Evolutionary conservation across 805 yeast species (phyloP), one percentile per base, ranked within the genome.

Genomic region (Maudiozyma turicensis): DNA sequence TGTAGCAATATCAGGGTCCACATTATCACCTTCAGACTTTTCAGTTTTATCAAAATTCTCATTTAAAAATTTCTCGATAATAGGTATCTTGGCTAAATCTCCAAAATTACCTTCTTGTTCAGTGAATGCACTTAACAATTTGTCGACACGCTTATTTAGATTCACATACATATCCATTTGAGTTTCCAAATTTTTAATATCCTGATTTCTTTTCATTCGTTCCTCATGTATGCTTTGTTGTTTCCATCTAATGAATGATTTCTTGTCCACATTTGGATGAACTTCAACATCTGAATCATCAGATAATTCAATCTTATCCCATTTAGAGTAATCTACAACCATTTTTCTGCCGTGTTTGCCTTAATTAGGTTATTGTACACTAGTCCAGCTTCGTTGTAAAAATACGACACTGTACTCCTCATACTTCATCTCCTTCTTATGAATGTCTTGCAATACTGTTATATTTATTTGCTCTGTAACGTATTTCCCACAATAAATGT

Each of bases 221-320:
- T 89, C 84, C 63, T 91, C 96, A 64, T 93, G 99, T 55, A 93
- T 93, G 58, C 90, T 96, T 60, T 95, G 84, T 69, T 93, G 99
- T 64, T 88, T 91, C 99, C 98, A 91, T 51, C 81, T 79, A 58
- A 93, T 87, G 57, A 93, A 91, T 1, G 98, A 90, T 39, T 72
- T 72, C 64, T 93, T 93, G 66, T 93, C 99, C 33, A 93, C 99
- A 63, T 93, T 93, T 51, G 98, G 99, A 64, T 93, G 99, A 13
- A 91, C 98, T 61, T 93, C 99, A 45, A 93, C 73, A 60, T 93
- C 99, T 8, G 96, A 88, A 67, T 93, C 99, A 65, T 93, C 99
- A 20, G 96, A 87, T 39, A 93, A 72, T 66, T 93, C 99, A 51
- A 93, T 79, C 64, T 88, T 87, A 68, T 93, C 99, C 98, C 99